Evolutionary conservation across 2,329 filamentous ascomycete genomes (phyloP).

Genomic region (Fusarium secorum): DNA sequence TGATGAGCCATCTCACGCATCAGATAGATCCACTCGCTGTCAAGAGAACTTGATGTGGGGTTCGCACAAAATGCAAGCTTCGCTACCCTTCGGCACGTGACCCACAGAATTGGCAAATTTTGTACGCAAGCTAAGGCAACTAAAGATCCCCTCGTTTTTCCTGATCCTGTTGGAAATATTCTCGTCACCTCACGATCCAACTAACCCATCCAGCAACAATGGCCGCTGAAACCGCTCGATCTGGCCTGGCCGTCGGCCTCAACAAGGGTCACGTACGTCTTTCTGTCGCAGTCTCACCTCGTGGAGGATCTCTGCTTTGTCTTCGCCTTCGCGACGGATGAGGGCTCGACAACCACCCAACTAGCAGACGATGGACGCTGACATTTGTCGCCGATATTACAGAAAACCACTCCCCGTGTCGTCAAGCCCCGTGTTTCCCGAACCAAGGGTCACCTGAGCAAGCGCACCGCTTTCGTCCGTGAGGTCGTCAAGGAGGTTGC

Average conservation of each 20-base stretch:
- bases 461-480: constrained; percentile 95
- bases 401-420: constrained; percentile 85
- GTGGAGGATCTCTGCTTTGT: constrained; percentile 73
- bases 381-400: constrained; percentile 55
- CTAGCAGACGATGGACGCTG: constrained; percentile 70
- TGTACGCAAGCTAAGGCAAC: background rate
- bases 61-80: constrained; percentile 10
- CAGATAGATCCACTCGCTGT: background rate
- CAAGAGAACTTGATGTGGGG: background rate
- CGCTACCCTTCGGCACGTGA: constrained; percentile 44
- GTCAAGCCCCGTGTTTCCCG: constrained; percentile 80
- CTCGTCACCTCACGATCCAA: constrained; percentile 42
- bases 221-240: constrained; percentile 67
- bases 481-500: constrained; percentile 99
- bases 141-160: constrained; percentile 14
- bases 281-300: constrained; percentile 69
- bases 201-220: constrained; percentile 55
- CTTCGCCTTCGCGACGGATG: constrained; percentile 42
- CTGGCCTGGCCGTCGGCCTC: constrained; percentile 67
- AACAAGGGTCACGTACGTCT: constrained; percentile 71
- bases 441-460: constrained; percentile 95
- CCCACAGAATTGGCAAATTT: constrained; percentile 25
- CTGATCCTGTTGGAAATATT: constrained; percentile 18
- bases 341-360: constrained; percentile 23
- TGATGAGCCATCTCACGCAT: background rate